These are phyloP conservation scores for Yamadazyma takamatsuzukensis DNA, from an alignment of 805 yeast genomes.

Conservation along the genomic window DNA sequence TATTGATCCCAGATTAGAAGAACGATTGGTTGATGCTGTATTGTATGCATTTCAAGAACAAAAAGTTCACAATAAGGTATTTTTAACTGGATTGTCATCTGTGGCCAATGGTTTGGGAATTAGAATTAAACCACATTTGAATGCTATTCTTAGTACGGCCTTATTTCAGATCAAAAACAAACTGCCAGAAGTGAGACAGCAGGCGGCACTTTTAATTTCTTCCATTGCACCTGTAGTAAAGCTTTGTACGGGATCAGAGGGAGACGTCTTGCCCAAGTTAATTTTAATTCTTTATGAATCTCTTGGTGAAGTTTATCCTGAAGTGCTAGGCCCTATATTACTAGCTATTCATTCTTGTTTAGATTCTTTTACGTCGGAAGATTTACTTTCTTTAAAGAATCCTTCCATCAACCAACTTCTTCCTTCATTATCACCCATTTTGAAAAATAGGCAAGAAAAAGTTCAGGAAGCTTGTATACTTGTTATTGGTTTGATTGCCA, in stretches of 20 bases:
- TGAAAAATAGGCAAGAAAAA: conserved; percentile 83
- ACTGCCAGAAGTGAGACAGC: conserved; percentile 69
- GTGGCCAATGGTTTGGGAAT: conserved; percentile 59
- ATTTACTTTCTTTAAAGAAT: conserved; percentile 46
- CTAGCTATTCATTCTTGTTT: conserved; percentile 67
- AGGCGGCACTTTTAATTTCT: conserved; percentile 75
- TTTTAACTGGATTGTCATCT: conserved; percentile 62
- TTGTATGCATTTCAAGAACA: conserved; percentile 81
- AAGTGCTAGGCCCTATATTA: conserved; percentile 82
- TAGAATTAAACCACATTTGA: conserved; percentile 66
- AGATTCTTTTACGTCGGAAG: conserved; percentile 52
- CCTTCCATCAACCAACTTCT: conserved; percentile 82
- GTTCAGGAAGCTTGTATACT: conserved; percentile 83
- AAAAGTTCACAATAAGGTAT: conserved; percentile 48
- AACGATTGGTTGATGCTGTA: conserved; percentile 73
- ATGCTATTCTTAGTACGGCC: conserved; percentile 67
- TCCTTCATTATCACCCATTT: conserved; percentile 87
- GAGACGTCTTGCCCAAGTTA: conserved; percentile 61
- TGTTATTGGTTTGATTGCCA: conserved; percentile 80
- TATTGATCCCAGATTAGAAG: conserved; percentile 58
- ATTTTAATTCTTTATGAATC: conserved; percentile 82
- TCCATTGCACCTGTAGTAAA: conserved; percentile 64
- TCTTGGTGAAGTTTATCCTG: conserved; percentile 92
- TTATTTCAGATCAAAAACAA: conserved; percentile 72
- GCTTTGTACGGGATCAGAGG: conserved; percentile 54